Evolutionary conservation across 2,329 filamentous ascomycete species (phyloP).

Genomic region (Exserohilum turcica): DNA sequence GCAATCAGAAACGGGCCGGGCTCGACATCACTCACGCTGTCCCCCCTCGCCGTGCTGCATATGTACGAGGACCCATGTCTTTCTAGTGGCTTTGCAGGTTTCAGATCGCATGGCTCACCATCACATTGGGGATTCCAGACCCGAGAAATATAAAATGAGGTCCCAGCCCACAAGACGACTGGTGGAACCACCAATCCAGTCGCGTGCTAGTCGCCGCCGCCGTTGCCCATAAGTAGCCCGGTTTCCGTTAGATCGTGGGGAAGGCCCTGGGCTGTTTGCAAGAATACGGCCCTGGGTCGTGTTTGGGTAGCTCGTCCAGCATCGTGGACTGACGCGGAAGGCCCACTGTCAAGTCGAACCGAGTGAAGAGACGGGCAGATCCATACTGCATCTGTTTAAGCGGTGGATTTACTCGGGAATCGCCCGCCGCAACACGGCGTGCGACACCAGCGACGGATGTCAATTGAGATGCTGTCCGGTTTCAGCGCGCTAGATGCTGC

Average conservation of each 20-base stretch:
- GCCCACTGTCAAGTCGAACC: conserved; percentile 3
- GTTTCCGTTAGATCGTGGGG: conserved; percentile 28
- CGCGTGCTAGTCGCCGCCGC: conserved; percentile 17
- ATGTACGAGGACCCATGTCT: conserved; percentile 27
- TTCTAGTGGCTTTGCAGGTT: conserved; percentile 16
- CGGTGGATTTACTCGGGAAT: conserved; percentile 7
- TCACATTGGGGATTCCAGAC: conserved; percentile 25
- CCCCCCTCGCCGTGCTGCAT: conserved; percentile 11
- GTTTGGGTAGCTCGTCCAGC: neutral
- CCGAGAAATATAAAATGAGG: conserved; percentile 24
- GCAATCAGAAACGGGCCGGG: conserved; percentile 13
- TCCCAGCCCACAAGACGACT: conserved; percentile 26
- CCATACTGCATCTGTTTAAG: neutral
- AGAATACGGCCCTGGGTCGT: conserved; percentile 11
- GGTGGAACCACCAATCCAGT: conserved; percentile 32
- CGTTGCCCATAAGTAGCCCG: conserved; percentile 23
- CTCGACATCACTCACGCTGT: conserved; percentile 17
- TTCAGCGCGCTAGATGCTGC: neutral
- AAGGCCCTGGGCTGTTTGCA: conserved; percentile 26
- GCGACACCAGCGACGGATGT: conserved; percentile 4
- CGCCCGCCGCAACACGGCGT: neutral
- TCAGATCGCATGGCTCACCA: conserved; percentile 21
- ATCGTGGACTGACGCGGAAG: conserved; percentile 3
- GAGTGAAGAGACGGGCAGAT: neutral
- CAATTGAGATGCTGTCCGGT: neutral